Base-by-base conservation (phyloP, 2,329 filamentous ascomycete genomes). In the Aureobasidium mangrovei region DNA sequence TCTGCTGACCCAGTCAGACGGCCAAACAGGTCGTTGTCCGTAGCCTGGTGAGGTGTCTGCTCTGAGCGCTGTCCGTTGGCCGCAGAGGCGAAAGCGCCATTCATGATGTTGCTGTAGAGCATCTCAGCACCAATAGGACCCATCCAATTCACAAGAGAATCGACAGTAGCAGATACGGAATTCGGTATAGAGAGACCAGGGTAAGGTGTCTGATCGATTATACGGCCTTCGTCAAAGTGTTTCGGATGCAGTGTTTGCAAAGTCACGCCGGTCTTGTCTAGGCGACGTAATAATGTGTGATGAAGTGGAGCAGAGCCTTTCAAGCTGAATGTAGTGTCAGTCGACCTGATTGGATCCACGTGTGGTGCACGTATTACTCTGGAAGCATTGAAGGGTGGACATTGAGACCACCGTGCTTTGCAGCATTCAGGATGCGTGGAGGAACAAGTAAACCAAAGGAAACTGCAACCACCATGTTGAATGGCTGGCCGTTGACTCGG, bases 401-500 rank as follows among this genome's bases (percentile, higher is more conserved):
- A 69, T 98, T 98, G 3, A 98, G 72, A 0, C 93, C 93, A 41
- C 91, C 91, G 70, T 94, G 95, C 62, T 79, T 81, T 27, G 86
- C 81, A 1, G 72, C 72, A 26, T 73, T 73, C 26, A 98, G 74
- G 12, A 97, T 81, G 4, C 88, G 78, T 0, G 84, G 77, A 0
- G 93, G 93, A 1, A 98, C 84, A 58, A 96, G 85, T 6, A 95
- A 78, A 3, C 93, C 93, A 70, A 97, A 98, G 0, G 93, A 97
- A 4, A 97, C 93, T 45, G 91, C 91, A 43, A 97, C 76, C 61
- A 98, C 79, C 56, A 98, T 75, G 67, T 96, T 90, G 60, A 83
- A 82, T 28, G 72, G 61, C 29, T 67, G 63, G 35, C 62, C 65
- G 12, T 72, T 52, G 3, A 73, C 64, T 41, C 66, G 64, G 0